Evolutionary conservation across 805 yeast species (phyloP).

Genomic region (Saturnispora kantuleensis): DNA sequence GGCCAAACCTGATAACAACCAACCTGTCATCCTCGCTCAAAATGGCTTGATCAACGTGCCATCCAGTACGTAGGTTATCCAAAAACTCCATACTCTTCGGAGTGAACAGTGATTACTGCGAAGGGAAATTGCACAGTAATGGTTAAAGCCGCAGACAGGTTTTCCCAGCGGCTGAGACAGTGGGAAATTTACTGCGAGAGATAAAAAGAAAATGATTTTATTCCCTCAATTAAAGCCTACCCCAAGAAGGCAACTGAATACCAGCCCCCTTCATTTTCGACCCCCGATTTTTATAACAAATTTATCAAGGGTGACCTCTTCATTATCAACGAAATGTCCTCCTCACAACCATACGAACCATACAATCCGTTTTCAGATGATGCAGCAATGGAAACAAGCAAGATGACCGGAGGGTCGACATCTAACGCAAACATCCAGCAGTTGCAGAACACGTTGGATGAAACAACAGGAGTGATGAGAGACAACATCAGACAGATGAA

Average conservation of each 20-base stretch:
- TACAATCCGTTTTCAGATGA: slow-evolving; percentile 27
- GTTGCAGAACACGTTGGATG: slow-evolving; percentile 32
- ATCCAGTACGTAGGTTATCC: slow-evolving; percentile 74
- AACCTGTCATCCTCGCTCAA: slow-evolving; percentile 80
- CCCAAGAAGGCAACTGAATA: no score
- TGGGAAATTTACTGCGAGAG: no score
- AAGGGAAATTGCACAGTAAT: no score
- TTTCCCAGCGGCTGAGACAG: no score
- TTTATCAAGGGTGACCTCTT: no score
- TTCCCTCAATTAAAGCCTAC: no score
- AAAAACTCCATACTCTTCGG: slow-evolving; percentile 70
- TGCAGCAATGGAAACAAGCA: slow-evolving; percentile 13
- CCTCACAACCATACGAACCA: slow-evolving; percentile 28
- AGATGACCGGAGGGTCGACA: slow-evolving; percentile 13
- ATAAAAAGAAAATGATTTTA: no score
- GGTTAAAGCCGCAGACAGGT: no score
- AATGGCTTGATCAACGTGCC: slow-evolving; percentile 98
- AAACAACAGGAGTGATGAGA: slow-evolving; percentile 95
- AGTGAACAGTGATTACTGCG: not conserved
- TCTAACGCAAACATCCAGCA: slow-evolving; percentile 18
- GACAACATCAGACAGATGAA: slow-evolving; percentile 94
- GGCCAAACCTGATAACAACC: slow-evolving; percentile 83
- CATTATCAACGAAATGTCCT: slow-evolving; percentile 16
- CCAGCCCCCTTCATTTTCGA: no score
- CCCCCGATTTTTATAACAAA: no score